phyloP scores from a whole-genome alignment of 2,329 filamentous ascomycete genomes.

The Cladosporium sp. region DNA sequence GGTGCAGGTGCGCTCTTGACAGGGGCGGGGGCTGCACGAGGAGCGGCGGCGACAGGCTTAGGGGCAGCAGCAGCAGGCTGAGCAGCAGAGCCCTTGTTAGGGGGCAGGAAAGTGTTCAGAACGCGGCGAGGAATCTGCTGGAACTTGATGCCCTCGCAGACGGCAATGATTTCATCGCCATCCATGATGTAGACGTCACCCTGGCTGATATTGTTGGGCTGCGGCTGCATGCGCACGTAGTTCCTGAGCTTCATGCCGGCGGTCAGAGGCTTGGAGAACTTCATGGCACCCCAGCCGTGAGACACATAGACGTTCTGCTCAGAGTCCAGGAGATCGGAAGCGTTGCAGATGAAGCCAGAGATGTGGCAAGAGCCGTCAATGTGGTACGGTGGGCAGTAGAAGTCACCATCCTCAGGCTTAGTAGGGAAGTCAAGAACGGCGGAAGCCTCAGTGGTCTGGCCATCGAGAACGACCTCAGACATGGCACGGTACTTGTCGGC shows the following conservation, averaged over 20 bases:
- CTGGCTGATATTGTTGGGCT: slow-evolving; percentile 50
- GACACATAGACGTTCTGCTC: slow-evolving; percentile 58
- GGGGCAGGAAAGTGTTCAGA: slow-evolving; percentile 63
- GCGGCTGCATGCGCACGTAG: slow-evolving; percentile 58
- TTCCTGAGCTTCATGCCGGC: slow-evolving; percentile 51
- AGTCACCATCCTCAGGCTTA: slow-evolving; percentile 50
- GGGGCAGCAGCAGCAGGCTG: slow-evolving; percentile 33
- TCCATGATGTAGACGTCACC: slow-evolving; percentile 59
- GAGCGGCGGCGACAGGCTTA: slow-evolving; percentile 33
- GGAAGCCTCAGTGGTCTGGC: slow-evolving; percentile 52
- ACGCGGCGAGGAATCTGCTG: slow-evolving; percentile 61
- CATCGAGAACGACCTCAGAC: slow-evolving; percentile 55
- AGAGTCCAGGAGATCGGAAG: slow-evolving; percentile 54
- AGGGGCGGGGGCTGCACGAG: slow-evolving; percentile 30
- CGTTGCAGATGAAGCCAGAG: slow-evolving; percentile 58
- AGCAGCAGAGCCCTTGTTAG: slow-evolving; percentile 40
- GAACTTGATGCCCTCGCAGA: slow-evolving; percentile 61
- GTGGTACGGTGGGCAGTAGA: slow-evolving; percentile 56
- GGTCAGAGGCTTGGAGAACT: slow-evolving; percentile 38
- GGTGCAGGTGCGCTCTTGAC: slow-evolving; percentile 29
- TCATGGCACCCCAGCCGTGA: slow-evolving; percentile 58
- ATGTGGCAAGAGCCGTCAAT: slow-evolving; percentile 55
- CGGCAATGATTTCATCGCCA: slow-evolving; percentile 53
- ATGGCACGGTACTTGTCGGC: slow-evolving; percentile 54
- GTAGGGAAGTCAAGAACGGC: slow-evolving; percentile 52